Conservation (phyloP, 345 rosid species). For the Citrus reticulata region DNA sequence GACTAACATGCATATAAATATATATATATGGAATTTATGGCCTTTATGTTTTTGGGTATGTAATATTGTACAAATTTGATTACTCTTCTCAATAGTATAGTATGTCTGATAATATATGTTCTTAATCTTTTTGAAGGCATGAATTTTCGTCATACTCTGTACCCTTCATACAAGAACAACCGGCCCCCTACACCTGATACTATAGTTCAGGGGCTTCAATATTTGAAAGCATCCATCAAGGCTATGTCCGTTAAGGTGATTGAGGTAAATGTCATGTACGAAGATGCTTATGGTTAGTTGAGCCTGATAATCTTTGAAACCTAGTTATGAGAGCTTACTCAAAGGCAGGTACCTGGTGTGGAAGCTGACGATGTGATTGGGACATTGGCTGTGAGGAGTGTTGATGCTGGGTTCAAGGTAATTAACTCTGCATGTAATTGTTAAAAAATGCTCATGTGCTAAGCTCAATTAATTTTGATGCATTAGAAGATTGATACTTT, state of each 20-base stretch:
- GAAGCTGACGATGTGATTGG: constrained; percentile 99
- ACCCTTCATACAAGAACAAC: constrained; percentile 84
- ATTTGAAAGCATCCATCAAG: constrained; percentile 91
- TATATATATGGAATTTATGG: not conserved
- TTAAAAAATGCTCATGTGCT: not conserved
- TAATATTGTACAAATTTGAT: not conserved
- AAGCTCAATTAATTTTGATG: not conserved
- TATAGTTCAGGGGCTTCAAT: constrained; percentile 88
- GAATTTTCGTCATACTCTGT: constrained; percentile 85
- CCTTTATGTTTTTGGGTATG: not conserved
- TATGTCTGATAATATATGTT: constrained; percentile 6
- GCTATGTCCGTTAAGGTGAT: constrained; percentile 93
- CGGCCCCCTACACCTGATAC: constrained; percentile 98
- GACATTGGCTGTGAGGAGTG: constrained; percentile 82
- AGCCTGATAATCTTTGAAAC: constrained; percentile 15
- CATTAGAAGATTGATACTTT: not conserved
- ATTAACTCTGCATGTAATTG: not conserved
- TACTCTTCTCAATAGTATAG: not conserved
- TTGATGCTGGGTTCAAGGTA: constrained; percentile 81
- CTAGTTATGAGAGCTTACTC: constrained; percentile 23
- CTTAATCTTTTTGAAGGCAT: constrained; percentile 43
- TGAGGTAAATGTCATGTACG: constrained; percentile 56
- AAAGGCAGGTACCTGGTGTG: constrained; percentile 86
- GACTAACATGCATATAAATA: not conserved
- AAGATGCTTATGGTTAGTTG: constrained; percentile 5